Evolutionary conservation across 2,329 filamentous ascomycete species (phyloP).

Genomic region (Cryphonectria parasitica): DNA sequence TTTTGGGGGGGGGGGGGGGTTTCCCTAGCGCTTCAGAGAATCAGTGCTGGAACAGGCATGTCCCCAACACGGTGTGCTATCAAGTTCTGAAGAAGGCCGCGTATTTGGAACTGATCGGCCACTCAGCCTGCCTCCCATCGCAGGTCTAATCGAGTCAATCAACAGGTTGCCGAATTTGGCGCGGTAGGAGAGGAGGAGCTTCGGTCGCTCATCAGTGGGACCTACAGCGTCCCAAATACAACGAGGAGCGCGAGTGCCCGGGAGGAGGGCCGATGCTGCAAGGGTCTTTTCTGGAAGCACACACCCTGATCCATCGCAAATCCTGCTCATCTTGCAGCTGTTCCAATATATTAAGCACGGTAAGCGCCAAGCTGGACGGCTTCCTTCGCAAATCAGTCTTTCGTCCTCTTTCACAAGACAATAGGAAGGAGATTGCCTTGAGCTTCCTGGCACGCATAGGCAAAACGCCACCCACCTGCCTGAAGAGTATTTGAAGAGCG

Average conservation of each 20-base stretch:
- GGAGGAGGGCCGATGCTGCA: constrained; percentile 9
- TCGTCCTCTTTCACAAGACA: background rate
- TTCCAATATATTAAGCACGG: background rate
- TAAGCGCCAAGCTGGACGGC: background rate
- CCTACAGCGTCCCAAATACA: constrained; percentile 19
- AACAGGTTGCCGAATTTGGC: constrained; percentile 28
- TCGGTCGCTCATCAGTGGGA: constrained; percentile 22
- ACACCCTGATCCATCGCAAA: background rate
- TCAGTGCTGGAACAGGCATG: background rate
- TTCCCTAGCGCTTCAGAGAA: background rate
- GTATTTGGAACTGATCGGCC: background rate
- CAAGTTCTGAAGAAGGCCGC: background rate
- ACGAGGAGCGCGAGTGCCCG: constrained; percentile 21
- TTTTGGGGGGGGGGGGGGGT: too few relatives aligned
- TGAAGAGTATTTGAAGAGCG: background rate
- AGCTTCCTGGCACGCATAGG: background rate
- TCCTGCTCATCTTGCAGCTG: background rate
- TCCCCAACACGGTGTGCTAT: background rate
- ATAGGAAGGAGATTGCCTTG: background rate
- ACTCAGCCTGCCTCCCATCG: background rate
- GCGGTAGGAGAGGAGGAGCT: constrained; percentile 3
- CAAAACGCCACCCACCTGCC: background rate
- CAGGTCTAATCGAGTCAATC: background rate
- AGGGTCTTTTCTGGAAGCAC: background rate
- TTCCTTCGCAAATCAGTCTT: background rate